These are phyloP conservation scores for Lentinula guzmanii DNA, from an alignment of 768 basidiomycete genomes.

Conservation along the genomic window DNA sequence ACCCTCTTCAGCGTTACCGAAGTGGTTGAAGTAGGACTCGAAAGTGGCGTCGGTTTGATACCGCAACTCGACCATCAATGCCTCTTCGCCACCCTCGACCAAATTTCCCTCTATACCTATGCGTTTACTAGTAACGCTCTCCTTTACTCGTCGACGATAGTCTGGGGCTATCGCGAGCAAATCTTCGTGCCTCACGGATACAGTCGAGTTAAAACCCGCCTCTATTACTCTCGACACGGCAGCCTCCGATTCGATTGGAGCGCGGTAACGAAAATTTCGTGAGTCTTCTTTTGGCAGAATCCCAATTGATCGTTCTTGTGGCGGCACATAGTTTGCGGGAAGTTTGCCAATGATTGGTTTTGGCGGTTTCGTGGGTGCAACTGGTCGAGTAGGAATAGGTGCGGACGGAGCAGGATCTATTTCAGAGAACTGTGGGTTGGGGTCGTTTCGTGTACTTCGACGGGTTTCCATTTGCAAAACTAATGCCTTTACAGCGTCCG, in stretches of 20 bases:
- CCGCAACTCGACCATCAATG: too few relatives aligned
- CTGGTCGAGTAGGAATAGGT: not conserved
- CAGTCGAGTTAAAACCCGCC: not conserved
- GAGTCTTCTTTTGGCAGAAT: not conserved
- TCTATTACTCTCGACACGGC: not conserved
- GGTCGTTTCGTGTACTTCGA: not conserved
- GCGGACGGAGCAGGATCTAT: not conserved
- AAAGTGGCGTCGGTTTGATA: not conserved
- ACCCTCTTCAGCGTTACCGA: not conserved
- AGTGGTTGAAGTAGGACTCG: not conserved
- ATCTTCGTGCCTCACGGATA: not conserved
- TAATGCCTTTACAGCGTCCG: not conserved
- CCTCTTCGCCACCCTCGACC: rapidly evolving
- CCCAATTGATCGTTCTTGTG: not conserved
- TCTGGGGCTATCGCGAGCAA: not conserved
- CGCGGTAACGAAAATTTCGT: not conserved
- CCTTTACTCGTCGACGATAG: not conserved
- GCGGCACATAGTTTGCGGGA: not conserved
- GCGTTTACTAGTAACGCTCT: not conserved
- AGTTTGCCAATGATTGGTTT: not conserved
- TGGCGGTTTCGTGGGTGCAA: not conserved
- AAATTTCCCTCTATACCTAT: not conserved
- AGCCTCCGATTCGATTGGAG: not conserved
- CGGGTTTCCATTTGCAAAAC: not conserved
- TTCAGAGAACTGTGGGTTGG: not conserved